A percentile compares a stretch with the other conserved stretches of the same genome.
Conservation (phyloP, 108 stramenopile genomes). For the Cylindrotheca closterium region DNA sequence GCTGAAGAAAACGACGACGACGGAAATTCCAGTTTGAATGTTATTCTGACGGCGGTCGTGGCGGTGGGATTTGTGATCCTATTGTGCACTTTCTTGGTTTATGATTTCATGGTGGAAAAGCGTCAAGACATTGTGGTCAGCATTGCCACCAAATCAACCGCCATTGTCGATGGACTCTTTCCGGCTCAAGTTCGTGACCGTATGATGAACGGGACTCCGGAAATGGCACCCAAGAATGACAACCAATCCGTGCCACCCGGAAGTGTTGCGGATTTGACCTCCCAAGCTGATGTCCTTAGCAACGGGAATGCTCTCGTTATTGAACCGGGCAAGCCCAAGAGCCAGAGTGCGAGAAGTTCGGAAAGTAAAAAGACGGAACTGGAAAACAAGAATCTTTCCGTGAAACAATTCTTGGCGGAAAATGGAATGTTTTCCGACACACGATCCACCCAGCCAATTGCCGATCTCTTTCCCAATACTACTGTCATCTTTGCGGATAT, state of each 20-base stretch:
- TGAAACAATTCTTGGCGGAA: conserved; percentile 27
- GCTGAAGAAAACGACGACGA: conserved; percentile 4
- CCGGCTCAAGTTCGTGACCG: conserved; percentile 38
- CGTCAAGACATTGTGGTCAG: conserved; percentile 31
- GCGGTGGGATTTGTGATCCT: conserved; percentile 11
- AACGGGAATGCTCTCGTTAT: not conserved
- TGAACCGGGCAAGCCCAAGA: conserved; percentile 2
- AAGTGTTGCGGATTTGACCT: not conserved
- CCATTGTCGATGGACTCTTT: conserved; percentile 31
- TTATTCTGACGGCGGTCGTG: conserved; percentile 17
- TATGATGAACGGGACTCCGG: conserved; percentile 18
- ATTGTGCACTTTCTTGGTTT: conserved; percentile 14
- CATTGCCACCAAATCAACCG: conserved; percentile 26
- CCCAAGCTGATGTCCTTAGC: not conserved
- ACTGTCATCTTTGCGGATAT: conserved; percentile 33
- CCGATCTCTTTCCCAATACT: conserved; percentile 30
- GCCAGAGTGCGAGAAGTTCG: not conserved
- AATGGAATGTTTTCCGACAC: not conserved
- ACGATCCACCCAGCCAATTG: conserved; percentile 22
- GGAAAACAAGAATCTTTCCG: conserved; percentile 12
- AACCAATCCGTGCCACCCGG: not conserved
- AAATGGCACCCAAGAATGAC: not conserved
- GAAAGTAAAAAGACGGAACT: not conserved
- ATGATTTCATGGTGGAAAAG: conserved; percentile 29
- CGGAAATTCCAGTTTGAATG: not conserved